Evolutionary conservation across 2,329 filamentous ascomycete species (phyloP), one percentile per base, ranked within the genome.

Genomic region (Colletotrichum tamarilloi): DNA sequence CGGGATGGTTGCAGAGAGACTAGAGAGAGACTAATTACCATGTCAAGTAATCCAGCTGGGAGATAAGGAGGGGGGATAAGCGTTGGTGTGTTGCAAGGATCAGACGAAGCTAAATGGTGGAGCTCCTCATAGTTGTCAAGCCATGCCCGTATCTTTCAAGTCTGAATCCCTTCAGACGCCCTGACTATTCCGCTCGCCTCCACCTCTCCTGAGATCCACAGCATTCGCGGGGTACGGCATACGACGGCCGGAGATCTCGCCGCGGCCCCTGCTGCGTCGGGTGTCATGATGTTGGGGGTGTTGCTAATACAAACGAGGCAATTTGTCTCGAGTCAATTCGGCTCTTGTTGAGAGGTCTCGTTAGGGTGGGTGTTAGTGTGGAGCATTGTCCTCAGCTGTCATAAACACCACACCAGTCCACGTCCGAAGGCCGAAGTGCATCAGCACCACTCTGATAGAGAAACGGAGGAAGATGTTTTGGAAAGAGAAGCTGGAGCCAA

Each of bases 21-120:
- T 42, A 42, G 38, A 42, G 38, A 38, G 56, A 52, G 56, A n/a
- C 56, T 35, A n/a, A 58, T 30, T 32, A n/a, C 26, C 7, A 35
- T 58, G 30, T 58, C 30, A n/a, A 57, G 67, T 49, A 42, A 42
- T 8, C 38, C 19, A 42, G 38, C 38, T 35, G 16, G 16, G 57
- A 26, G 38, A 62, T 68, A 30, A 63, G 28, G 67, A 42, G 58
- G 57, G 28, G 67, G 67, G 52, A 42, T 64, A 62, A 69, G 59
- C 26, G 28, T 42, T 32, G 38, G 66, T 28, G 32, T 8, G 16
- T 30, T 42, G 62, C 67, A 64, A 64, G 67, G 60, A 65, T 69
- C 35, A 38, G 60, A 58, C 52, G 52, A 64, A 69, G 67, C 67
- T 69, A 69, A 64, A 69, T 57, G 67, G 67, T 69, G 67, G 67